Percentiles rank a stretch among this genome's conserved stretches.
phyloP scores from a whole-genome alignment of 768 basidiomycete genomes.

The Suillus subalutaceus region DNA sequence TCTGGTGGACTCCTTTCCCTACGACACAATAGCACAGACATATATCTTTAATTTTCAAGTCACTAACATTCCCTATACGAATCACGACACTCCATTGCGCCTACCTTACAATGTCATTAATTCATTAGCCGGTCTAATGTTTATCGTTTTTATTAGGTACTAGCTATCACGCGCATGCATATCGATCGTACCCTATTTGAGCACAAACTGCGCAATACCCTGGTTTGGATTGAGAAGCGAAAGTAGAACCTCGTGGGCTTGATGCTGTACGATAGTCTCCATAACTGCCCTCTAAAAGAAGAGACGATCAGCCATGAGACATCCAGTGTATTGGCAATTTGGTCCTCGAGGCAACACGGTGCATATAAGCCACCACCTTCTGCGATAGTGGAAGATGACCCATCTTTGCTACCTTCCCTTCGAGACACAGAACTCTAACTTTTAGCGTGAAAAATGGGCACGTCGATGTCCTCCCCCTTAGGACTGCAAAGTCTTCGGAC shows the following conservation, averaged over 20 bases:
- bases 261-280: background rate
- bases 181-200: background rate
- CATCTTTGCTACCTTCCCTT: background rate
- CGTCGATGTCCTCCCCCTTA: background rate
- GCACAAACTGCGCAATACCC: background rate
- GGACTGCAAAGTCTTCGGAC: background rate
- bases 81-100: background rate
- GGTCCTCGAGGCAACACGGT: slow-evolving; percentile 1
- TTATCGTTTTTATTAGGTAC: background rate
- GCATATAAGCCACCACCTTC: background rate
- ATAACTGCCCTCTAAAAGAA: slow-evolving; percentile 5
- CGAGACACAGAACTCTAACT: background rate
- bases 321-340: background rate
- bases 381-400: background rate
- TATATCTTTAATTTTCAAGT: background rate
- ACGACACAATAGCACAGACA: too few relatives aligned
- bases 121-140: background rate
- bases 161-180: background rate
- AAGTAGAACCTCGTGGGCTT: background rate
- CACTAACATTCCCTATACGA: background rate
- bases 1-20: background rate
- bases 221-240: background rate
- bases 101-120: background rate
- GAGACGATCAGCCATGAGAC: slow-evolving; percentile 9
- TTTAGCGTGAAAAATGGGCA: background rate